Percentiles rank a stretch among this genome's conserved stretches.
Evolutionary conservation across 202 grass and related monocot genomes (phyloP).

Genomic region (Elaeis oleifera): DNA sequence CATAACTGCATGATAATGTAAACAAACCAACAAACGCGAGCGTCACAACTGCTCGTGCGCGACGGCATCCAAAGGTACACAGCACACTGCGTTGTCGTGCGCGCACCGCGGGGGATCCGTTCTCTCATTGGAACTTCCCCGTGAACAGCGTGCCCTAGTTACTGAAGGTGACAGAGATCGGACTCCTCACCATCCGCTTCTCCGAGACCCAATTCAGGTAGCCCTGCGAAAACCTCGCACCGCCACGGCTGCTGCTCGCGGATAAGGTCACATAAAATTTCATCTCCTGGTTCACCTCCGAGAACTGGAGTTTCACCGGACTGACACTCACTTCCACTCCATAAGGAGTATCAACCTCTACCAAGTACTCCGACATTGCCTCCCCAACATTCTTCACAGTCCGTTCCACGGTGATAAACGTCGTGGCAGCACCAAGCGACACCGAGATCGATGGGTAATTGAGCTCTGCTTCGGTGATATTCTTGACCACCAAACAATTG

Average conservation of each 20-base stretch:
- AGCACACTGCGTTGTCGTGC: too few relatives aligned
- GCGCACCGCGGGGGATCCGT: too few relatives aligned
- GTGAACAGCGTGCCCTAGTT: background rate
- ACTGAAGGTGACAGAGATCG: conserved; percentile 29
- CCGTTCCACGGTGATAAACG: background rate
- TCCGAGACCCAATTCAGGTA: conserved; percentile 51
- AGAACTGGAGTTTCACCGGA: conserved; percentile 40
- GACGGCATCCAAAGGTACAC: too few relatives aligned
- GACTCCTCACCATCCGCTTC: conserved; percentile 45
- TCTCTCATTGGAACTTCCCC: too few relatives aligned
- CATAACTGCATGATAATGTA: too few relatives aligned
- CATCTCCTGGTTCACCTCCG: conserved; percentile 25
- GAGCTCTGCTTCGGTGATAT: conserved; percentile 33
- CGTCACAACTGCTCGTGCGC: too few relatives aligned
- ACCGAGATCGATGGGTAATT: conserved; percentile 73
- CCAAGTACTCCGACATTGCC: conserved; percentile 16
- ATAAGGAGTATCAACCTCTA: conserved; percentile 7
- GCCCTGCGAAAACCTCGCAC: conserved; percentile 20
- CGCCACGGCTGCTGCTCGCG: background rate
- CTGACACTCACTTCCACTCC: conserved; percentile 7
- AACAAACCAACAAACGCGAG: too few relatives aligned
- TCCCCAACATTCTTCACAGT: too few relatives aligned
- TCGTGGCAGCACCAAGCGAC: background rate
- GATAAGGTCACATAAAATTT: conserved; percentile 18
- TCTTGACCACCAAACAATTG: conserved; percentile 22